Percentiles rank a stretch among this genome's conserved stretches.
Evolutionary conservation across 164 flowering plant species (phyloP).

Genomic region (Magnolia kwangsiensis): DNA sequence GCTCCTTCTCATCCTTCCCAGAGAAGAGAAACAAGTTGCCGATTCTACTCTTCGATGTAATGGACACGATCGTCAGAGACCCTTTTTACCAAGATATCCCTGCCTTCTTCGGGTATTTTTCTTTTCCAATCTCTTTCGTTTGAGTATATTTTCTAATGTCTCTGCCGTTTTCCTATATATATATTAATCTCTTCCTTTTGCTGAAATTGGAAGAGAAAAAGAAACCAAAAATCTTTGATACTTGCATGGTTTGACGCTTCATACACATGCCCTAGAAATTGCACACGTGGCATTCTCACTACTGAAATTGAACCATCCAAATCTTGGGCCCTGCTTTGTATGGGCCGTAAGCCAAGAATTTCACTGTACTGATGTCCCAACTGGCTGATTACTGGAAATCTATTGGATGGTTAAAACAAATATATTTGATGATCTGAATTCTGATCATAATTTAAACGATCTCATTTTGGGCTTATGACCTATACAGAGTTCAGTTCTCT

Average conservation of each 20-base stretch:
- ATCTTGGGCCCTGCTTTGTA: too few species aligned
- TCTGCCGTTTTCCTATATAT: not conserved
- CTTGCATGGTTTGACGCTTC: not conserved
- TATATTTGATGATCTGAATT: too few species aligned
- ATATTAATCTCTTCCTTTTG: not conserved
- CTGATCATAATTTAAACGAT: too few species aligned
- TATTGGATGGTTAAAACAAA: too few species aligned
- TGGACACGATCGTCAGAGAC: slow-evolving; percentile 92
- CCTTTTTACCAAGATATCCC: slow-evolving; percentile 89
- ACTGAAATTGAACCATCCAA: too few species aligned
- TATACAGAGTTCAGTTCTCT: too few species aligned
- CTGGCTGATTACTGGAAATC: too few species aligned
- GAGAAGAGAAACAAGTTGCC: slow-evolving; percentile 64
- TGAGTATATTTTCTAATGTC: not conserved
- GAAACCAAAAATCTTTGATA: too few species aligned
- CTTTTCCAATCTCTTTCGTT: not conserved
- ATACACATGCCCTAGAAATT: not conserved
- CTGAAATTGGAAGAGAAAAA: not conserved
- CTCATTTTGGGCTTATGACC: too few species aligned
- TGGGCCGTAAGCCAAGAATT: too few species aligned
- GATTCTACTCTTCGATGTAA: slow-evolving; percentile 77
- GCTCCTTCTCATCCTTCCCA: not conserved
- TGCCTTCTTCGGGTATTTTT: slow-evolving; percentile 70
- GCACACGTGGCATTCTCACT: not conserved
- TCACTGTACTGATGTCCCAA: too few species aligned